phyloP scores from a whole-genome alignment of 768 basidiomycete genomes.

The Hericium erinaceus region DNA sequence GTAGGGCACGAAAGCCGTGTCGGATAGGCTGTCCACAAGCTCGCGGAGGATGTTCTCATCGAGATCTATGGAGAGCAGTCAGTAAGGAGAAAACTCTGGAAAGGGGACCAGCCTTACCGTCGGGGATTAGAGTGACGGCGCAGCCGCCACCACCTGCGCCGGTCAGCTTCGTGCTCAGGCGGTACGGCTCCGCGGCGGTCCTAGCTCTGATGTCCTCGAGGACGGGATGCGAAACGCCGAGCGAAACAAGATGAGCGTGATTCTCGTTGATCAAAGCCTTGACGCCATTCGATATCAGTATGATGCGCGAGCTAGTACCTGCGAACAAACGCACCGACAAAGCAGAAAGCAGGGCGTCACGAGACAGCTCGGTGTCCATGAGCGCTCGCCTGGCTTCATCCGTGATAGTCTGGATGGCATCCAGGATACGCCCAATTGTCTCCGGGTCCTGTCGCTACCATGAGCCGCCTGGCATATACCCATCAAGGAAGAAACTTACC shows the following conservation, averaged over 20 bases:
- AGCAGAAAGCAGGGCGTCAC: constrained; percentile 51
- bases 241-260: constrained; percentile 70
- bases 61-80: constrained; percentile 48
- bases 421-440: constrained; percentile 64
- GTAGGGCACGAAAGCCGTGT: constrained; percentile 72
- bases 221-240: constrained; percentile 87
- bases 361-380: constrained; percentile 62
- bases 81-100: constrained; percentile 7
- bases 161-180: constrained; percentile 86
- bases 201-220: constrained; percentile 75
- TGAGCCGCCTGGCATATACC: background rate
- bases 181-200: constrained; percentile 54
- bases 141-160: constrained; percentile 99
- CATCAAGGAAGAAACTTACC: constrained; percentile 27
- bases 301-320: background rate
- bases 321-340: constrained; percentile 50
- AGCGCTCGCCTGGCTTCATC: constrained; percentile 72
- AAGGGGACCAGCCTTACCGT: constrained; percentile 44
- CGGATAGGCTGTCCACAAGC: constrained; percentile 51
- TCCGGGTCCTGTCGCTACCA: constrained; percentile 61
- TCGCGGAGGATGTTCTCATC: constrained; percentile 43
- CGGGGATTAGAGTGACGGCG: constrained; percentile 89
- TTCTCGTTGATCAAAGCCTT: constrained; percentile 85
- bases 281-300: constrained; percentile 9
- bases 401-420: constrained; percentile 76